phyloP scores from a whole-genome alignment of 208 protist genomes.

The Lotmaria passim region DNA sequence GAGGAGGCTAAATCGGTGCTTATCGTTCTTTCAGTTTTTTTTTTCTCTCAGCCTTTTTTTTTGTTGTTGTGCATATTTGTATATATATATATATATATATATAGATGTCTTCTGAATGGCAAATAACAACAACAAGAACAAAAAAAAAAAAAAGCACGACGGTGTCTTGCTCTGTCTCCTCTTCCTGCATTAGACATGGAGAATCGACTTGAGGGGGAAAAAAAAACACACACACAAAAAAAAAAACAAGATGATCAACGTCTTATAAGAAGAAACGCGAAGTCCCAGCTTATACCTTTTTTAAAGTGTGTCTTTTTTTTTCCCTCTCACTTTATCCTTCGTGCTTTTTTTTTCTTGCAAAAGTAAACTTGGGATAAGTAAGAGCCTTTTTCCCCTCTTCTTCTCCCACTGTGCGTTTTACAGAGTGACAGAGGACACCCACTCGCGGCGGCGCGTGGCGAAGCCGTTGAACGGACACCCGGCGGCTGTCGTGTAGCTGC shows the following conservation, averaged over 20 bases:
- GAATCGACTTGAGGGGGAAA: no score
- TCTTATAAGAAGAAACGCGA: no score
- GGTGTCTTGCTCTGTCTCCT: no score
- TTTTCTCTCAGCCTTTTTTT: not conserved
- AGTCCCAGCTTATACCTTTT: no score
- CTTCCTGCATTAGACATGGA: no score
- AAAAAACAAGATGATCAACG: no score
- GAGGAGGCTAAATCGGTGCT: not conserved
- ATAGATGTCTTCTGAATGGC: not conserved
- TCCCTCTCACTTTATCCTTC: not conserved
- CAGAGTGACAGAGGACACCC: constrained; percentile 46
- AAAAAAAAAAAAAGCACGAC: no score
- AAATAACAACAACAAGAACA: constrained; percentile 8
- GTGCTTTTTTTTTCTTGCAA: not conserved
- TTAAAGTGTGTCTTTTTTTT: no score
- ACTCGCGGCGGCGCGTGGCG: constrained; percentile 53
- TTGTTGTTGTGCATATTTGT: constrained; percentile 8
- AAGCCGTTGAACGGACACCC: constrained; percentile 87
- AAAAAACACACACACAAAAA: no score
- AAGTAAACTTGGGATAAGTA: no score
- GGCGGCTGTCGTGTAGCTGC: constrained; percentile 86
- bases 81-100: constrained; percentile 8
- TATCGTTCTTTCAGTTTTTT: constrained; percentile 10
- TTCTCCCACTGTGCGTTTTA: constrained; percentile 5
- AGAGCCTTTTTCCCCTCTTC: constrained; percentile 3